These are phyloP conservation scores for Xylaria venustula DNA, from an alignment of 495 filamentous ascomycete species.

Conservation along the genomic window DNA sequence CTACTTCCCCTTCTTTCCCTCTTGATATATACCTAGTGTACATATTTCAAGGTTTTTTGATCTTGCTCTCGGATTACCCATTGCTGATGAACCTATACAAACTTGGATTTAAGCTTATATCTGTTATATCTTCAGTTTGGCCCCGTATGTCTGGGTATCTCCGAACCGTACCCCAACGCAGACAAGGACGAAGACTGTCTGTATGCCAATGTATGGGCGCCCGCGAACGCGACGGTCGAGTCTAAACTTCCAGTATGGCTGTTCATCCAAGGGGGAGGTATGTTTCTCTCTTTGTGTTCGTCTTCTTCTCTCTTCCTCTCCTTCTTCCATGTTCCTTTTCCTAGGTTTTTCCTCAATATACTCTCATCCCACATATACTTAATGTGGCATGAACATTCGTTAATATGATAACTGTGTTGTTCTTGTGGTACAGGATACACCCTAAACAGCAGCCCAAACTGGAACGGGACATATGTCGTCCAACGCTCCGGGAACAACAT, in stretches of 20 bases:
- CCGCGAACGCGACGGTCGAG: constrained; percentile 46
- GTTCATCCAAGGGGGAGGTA: constrained; percentile 72
- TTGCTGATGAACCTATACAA: too few species aligned
- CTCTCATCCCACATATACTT: neutral
- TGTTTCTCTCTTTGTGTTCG: neutral
- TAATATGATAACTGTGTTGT: too few species aligned
- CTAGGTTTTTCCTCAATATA: neutral
- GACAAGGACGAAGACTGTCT: constrained; percentile 69
- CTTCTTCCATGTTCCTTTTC: neutral
- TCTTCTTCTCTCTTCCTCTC: neutral
- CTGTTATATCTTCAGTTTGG: constrained; percentile 31
- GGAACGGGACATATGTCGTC: constrained; percentile 63
- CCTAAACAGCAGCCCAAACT: constrained; percentile 60
- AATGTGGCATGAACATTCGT: too few species aligned
- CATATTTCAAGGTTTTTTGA: too few species aligned
- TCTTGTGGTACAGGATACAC: constrained; percentile 60
- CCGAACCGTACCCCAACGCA: constrained; percentile 30
- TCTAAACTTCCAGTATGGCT: constrained; percentile 66
- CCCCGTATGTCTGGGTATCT: constrained; percentile 53
- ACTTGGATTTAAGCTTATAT: neutral
- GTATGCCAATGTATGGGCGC: constrained; percentile 71
- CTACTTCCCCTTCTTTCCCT: neutral
- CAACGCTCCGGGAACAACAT: constrained; percentile 57
- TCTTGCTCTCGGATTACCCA: too few species aligned
- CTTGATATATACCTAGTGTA: neutral